Evolutionary conservation across 2,329 filamentous ascomycete species (phyloP).

Genomic region (Ascomycota sp.): DNA sequence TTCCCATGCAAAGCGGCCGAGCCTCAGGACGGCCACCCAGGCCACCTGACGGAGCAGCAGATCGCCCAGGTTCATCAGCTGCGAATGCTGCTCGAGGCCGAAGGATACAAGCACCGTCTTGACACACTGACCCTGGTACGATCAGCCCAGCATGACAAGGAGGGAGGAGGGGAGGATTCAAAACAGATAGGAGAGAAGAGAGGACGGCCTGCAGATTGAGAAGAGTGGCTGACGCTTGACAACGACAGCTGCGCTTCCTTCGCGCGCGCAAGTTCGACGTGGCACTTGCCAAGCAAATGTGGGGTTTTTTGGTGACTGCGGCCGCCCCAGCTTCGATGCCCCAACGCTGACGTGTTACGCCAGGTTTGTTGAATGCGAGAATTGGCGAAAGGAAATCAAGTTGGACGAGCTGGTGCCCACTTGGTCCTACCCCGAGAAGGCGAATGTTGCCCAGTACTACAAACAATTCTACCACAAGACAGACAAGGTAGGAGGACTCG

Average conservation of each 20-base stretch:
- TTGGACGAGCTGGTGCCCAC: conserved; percentile 62
- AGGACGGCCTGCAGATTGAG: not conserved
- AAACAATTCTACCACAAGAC: conserved; percentile 98
- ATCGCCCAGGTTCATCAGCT: conserved; percentile 80
- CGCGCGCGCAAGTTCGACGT: conserved; percentile 93
- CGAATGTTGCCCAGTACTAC: conserved; percentile 74
- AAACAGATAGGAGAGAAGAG: not conserved
- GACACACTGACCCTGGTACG: conserved; percentile 81
- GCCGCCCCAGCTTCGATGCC: too few species aligned
- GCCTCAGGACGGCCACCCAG: conserved; percentile 58
- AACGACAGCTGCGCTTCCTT: conserved; percentile 57
- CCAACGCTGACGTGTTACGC: too few species aligned
- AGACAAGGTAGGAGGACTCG: conserved; percentile 38
- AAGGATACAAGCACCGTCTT: conserved; percentile 63
- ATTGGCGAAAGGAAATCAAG: conserved; percentile 74
- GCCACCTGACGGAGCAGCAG: conserved; percentile 69
- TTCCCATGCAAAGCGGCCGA: conserved; percentile 63
- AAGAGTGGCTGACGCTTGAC: not conserved
- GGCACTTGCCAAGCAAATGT: conserved; percentile 71
- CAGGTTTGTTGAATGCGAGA: conserved; percentile 81
- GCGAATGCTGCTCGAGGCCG: conserved; percentile 62
- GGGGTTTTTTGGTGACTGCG: too few species aligned
- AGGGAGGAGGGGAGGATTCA: too few species aligned
- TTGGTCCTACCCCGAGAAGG: conserved; percentile 78
- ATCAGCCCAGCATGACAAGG: not conserved